These are phyloP conservation scores for Aureobasidium sp. DNA, from an alignment of 2,329 filamentous ascomycete genomes.

Conservation along the genomic window DNA sequence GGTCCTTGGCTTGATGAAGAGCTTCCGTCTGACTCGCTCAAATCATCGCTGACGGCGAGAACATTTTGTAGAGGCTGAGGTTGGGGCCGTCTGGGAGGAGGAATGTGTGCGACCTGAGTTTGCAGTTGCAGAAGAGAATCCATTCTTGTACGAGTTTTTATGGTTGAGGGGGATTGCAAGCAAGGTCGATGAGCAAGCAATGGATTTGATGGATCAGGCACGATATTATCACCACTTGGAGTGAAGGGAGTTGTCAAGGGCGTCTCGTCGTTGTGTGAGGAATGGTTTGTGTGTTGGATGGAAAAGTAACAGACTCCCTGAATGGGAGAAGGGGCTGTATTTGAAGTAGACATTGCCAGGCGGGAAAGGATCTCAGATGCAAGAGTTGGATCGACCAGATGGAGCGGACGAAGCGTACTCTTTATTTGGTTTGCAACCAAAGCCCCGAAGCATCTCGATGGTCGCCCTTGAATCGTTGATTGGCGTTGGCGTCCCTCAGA, in stretches of 20 bases:
- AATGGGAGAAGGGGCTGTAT: background rate
- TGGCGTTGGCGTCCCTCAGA: background rate
- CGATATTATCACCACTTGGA: background rate
- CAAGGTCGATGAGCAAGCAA: constrained; percentile 17
- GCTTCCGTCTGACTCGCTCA: background rate
- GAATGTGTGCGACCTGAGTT: constrained; percentile 22
- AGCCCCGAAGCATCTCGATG: background rate
- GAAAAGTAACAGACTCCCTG: constrained; percentile 10
- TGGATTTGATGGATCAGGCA: constrained; percentile 15
- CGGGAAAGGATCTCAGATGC: constrained; percentile 5
- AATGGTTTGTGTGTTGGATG: constrained; percentile 4
- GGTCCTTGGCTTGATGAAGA: background rate
- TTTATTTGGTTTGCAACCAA: background rate
- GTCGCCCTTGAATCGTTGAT: background rate
- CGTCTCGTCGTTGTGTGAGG: constrained; percentile 10
- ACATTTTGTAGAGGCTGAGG: constrained; percentile 26
- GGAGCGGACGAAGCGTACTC: background rate
- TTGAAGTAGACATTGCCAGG: constrained; percentile 2
- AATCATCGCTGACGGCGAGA: constrained; percentile 22
- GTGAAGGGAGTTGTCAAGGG: constrained; percentile 5
- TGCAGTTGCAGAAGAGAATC: constrained; percentile 24
- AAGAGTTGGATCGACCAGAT: constrained; percentile 9
- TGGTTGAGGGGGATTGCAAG: constrained; percentile 9
- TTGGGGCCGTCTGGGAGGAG: constrained; percentile 19
- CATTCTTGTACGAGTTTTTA: constrained; percentile 14